Conservation (phyloP, 1,284 basidiomycete genomes). For the Tilletia indica region DNA sequence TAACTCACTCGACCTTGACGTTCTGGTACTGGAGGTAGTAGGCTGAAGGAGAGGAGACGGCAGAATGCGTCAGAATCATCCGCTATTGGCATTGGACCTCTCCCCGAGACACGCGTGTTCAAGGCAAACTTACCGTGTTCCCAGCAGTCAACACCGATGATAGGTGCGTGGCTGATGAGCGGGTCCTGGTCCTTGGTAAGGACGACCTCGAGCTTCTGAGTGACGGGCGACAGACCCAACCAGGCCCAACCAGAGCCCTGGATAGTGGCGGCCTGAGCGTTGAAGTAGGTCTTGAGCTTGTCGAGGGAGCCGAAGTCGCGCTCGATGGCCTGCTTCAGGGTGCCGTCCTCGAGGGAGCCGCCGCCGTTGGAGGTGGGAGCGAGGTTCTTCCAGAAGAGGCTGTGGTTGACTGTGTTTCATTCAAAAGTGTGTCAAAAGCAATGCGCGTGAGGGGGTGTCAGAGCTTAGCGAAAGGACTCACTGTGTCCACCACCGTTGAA, state of each 20-base stretch:
- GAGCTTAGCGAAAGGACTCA: constrained; percentile 51
- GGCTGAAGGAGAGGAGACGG: constrained; percentile 16
- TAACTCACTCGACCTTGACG: constrained; percentile 17
- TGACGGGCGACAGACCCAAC: constrained; percentile 61
- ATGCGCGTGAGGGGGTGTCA: no score
- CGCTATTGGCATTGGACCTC: background rate
- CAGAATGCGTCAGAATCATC: no score
- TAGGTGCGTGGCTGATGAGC: constrained; percentile 76
- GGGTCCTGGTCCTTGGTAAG: constrained; percentile 98
- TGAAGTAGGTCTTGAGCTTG: constrained; percentile 73
- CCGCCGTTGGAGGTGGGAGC: constrained; percentile 55
- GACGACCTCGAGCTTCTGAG: constrained; percentile 70
- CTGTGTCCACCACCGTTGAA: constrained; percentile 78
- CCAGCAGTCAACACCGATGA: constrained; percentile 97
- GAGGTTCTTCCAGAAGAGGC: constrained; percentile 94
- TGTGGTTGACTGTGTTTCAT: constrained; percentile 67
- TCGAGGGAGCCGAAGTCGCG: constrained; percentile 82
- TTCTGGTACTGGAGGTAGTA: constrained; percentile 55
- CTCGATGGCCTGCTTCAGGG: constrained; percentile 77
- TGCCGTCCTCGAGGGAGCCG: constrained; percentile 66
- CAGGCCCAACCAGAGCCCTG: constrained; percentile 99
- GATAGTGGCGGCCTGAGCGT: constrained; percentile 82
- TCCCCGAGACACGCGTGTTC: constrained; percentile 38
- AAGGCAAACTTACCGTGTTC: constrained; percentile 64
- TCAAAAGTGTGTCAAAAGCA: background rate